These are phyloP conservation scores for Gynandropsis gynandra DNA, from an alignment of 345 rosid genomes.

Conservation along the genomic window DNA sequence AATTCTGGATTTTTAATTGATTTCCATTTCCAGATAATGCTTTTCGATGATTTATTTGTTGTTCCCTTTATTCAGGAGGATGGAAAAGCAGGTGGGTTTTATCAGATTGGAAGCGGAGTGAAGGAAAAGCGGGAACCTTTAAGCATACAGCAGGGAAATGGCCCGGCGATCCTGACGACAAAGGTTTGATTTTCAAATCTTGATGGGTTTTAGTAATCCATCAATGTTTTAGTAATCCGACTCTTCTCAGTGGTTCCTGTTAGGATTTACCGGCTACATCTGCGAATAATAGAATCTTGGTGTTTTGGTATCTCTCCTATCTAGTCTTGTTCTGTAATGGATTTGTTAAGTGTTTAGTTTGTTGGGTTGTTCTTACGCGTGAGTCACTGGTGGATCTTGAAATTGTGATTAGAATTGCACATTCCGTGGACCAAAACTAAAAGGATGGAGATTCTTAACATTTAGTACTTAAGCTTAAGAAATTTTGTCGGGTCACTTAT, in stretches of 20 bases:
- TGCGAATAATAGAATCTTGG: background rate
- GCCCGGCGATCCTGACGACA: slow-evolving; percentile 75
- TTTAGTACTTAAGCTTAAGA: background rate
- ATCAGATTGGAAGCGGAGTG: slow-evolving; percentile 80
- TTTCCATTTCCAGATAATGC: slow-evolving; percentile 9
- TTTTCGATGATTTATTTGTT: background rate
- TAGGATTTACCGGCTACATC: background rate
- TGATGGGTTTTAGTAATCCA: too few relatives aligned
- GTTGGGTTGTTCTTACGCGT: slow-evolving; percentile 2
- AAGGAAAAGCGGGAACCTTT: slow-evolving; percentile 80
- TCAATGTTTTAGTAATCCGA: too few relatives aligned
- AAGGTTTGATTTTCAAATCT: slow-evolving; percentile 34
- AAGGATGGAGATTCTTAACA: background rate
- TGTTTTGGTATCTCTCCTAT: background rate
- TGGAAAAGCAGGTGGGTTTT: slow-evolving; percentile 90
- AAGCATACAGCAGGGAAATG: slow-evolving; percentile 80
- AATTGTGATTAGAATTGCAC: too few relatives aligned
- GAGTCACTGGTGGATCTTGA: background rate
- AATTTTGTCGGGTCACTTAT: background rate
- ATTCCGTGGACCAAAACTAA: background rate
- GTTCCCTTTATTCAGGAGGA: slow-evolving; percentile 42
- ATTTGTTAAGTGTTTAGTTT: slow-evolving; percentile 7
- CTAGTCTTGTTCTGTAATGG: slow-evolving; percentile 7
- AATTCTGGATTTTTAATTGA: background rate
- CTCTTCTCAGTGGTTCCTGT: too few relatives aligned